Base-by-base conservation (phyloP, 2,329 filamentous ascomycete genomes). In the Neodidymelliopsis sp. region DNA sequence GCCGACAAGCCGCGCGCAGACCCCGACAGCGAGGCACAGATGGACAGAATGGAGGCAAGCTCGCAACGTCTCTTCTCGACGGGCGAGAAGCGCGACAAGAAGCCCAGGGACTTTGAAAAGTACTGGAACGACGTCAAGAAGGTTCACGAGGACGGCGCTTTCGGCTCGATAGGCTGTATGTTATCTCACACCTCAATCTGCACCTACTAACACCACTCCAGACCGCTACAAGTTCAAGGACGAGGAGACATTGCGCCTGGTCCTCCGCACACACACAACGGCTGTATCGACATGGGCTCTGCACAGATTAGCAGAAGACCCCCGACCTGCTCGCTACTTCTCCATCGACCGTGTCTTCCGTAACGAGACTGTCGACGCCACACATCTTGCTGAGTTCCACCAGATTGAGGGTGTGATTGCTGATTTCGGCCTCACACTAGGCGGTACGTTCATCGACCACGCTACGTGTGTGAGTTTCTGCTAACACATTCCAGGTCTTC, bases 361-460 rank as follows among this genome's bases (percentile, higher is more conserved):
- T 60, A 99, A 99, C 75, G 94, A 99, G 77, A 91, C 91, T 2
- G 92, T 99, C 49, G 94, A 99, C 69, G 92, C 92, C 11, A 99
- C 94, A 7, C 94, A 99, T 80, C 77, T 99, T 67, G 92, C 91
- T 28, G 94, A 99, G 75, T 99, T 99, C 82, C 94, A 99, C 77
- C 94, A 99, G 73, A 90, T 97, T 24, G 94, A 99, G 77, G 94
- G 94, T 75, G 93, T 99, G 39, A 97, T 99, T 76, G 94, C 94
- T 19, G 94, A 99, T 76, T 97, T 96, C 73, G 89, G 88, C 25
- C 81, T 99, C 55, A 95, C 93, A 0, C 83, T 97, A 13, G 94
- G 94, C 60, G 94, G 92, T 57, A 43, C 28, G 49, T 51, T 29
- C 12, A 15, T 2, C 4, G 2, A 3, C 15, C 23, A 3, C 2